Conservation (phyloP, 202 grass and related monocot species). For the Cymbopogon flexuosus region DNA sequence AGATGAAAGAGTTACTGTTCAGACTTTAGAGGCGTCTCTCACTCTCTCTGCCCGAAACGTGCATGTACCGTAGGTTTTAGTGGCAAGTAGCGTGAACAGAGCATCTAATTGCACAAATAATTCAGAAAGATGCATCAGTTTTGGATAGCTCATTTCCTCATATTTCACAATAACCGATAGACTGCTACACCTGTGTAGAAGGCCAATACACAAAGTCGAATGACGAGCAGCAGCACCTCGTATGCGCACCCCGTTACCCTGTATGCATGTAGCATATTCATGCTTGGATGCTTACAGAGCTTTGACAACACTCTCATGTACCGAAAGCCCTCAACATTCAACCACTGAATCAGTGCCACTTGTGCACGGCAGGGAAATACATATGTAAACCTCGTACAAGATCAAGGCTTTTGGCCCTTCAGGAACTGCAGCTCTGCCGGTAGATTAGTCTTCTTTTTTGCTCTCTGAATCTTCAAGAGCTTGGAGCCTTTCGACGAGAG, state of each 20-base stretch:
- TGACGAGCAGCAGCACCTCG: not conserved
- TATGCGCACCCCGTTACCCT: not conserved
- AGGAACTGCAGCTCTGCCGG: not conserved
- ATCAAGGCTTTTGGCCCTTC: not conserved
- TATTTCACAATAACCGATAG: not conserved
- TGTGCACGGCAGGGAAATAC: not conserved
- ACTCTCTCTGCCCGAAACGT: not conserved
- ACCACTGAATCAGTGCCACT: not conserved
- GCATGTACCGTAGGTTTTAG: no score
- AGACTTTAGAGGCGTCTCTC: no score
- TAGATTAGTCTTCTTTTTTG: constrained; percentile 68
- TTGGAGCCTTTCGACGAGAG: constrained; percentile 83
- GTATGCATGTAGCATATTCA: not conserved
- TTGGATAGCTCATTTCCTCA: constrained; percentile 5
- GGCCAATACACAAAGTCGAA: constrained; percentile 4
- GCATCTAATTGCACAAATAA: not conserved
- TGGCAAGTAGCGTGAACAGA: not conserved
- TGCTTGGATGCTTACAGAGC: constrained; percentile 2
- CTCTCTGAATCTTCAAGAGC: constrained; percentile 62
- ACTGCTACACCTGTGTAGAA: constrained; percentile 3
- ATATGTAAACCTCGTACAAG: not conserved
- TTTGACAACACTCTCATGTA: not conserved
- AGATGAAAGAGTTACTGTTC: no score
- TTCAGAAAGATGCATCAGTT: not conserved
- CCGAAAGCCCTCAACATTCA: not conserved